phyloP scores from a whole-genome alignment of 23 red algal species.

The Gracilaria gracilis region DNA sequence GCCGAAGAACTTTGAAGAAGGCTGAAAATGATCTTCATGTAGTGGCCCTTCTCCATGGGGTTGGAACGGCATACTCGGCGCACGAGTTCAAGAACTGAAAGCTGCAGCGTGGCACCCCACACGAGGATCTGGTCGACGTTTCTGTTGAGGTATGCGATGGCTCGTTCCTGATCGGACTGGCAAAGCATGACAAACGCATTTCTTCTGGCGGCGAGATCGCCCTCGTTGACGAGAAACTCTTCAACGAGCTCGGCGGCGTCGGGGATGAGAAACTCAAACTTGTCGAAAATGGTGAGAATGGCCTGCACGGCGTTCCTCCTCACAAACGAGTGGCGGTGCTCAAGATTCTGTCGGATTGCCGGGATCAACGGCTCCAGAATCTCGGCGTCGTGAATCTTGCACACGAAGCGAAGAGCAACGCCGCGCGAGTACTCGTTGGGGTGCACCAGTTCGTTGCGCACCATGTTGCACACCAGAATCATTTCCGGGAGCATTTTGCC shows the following conservation, averaged over 20 bases:
- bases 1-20: constrained; percentile 88
- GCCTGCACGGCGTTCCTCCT: constrained; percentile 97
- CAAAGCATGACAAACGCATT: constrained; percentile 97
- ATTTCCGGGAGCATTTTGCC: constrained; percentile 99
- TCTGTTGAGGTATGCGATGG: constrained; percentile 82
- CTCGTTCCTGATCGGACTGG: constrained; percentile 87
- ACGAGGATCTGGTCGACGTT: constrained; percentile 71
- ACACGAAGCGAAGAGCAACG: constrained; percentile 90
- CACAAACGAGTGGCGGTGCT: constrained; percentile 96
- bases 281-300: constrained; percentile 78
- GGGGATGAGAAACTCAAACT: constrained; percentile 96
- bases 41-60: constrained; percentile 91
- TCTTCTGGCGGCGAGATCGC: constrained; percentile 81
- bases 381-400: constrained; percentile 97
- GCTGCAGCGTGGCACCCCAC: constrained; percentile 95
- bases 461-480: constrained; percentile 98
- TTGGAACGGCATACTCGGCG: constrained; percentile 75
- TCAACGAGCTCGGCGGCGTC: constrained; percentile 90
- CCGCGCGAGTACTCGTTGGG: constrained; percentile 98
- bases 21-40: constrained; percentile 95
- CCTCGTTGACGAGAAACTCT: constrained; percentile 85
- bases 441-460: constrained; percentile 96
- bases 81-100: constrained; percentile 90
- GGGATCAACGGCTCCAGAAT: constrained; percentile 96
- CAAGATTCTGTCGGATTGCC: constrained; percentile 92